Evolutionary conservation across 1,139 yeast genomes (phyloP), one percentile per base, ranked within the genome.

Genomic region (Pichia sp.): DNA sequence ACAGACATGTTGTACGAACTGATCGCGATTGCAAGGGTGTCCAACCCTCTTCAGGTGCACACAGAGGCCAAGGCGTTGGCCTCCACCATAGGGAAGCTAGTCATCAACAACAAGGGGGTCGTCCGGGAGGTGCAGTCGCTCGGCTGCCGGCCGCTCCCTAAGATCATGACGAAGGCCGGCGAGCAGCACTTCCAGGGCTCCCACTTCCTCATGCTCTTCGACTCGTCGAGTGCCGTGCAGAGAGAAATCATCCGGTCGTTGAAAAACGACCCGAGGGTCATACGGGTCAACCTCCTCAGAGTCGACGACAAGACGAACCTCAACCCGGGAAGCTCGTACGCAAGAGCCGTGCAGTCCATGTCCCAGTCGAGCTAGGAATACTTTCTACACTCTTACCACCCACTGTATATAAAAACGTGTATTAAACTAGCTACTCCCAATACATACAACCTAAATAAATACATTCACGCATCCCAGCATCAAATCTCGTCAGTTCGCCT

Each of bases 101-200:
- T 93, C 47, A 80, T 93, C 59, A 82, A 85, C 60, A 90, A 93
- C 71, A 88, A 97, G 77, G 99, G 99, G 52, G 90, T 93, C 16
- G 83, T 93, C 47, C 81, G 98, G 68, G 85, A 83, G 60, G 81
- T 92, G 53, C 81, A 87, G 53, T 86, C 92, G 61, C 73, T 90
- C 71, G 97, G 97, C 1, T 80, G 85, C 50, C 80, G 81, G 59
- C 84, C 84, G 43, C 78, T 93, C 56, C 97, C 98, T 16, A 85
- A 83, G 63, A 81, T 92, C 61, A 79, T 89, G 72, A 82, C 85
- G 64, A 89, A 88, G 68, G 90, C 90, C 67, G 95, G 90, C 68
- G 96, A 90, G 69, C 79, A 84, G 61, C 96, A 92, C 70, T 88
- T 89, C 69, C 92, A 89, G 68, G 98, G 97, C 2, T 86, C 85